Evolutionary conservation across 176 grass and related monocot genomes (phyloP).

Genomic region (Avena insularis): DNA sequence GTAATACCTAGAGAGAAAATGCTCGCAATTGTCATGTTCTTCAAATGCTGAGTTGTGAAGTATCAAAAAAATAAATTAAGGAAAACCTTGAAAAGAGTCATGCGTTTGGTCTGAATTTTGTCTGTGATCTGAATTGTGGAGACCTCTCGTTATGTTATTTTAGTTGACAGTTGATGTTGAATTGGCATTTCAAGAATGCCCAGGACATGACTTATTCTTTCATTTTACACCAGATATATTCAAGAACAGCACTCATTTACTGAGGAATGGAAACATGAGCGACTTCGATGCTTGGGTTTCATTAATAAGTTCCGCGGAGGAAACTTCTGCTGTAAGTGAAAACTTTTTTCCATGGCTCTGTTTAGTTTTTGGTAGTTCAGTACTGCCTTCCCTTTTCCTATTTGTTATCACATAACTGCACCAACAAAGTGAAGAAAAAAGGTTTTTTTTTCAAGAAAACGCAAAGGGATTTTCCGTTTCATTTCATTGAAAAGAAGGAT

Average conservation of each 20-base stretch:
- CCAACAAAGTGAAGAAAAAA: constrained; percentile 24
- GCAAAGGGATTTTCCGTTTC: no score
- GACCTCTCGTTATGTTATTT: background rate
- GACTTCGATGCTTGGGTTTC: constrained; percentile 77
- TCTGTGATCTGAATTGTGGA: background rate
- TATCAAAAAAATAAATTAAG: no score
- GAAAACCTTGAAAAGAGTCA: no score
- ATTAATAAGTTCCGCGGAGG: constrained; percentile 59
- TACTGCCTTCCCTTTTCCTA: constrained; percentile 21
- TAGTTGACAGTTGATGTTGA: constrained; percentile 15
- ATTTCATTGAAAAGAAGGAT: no score
- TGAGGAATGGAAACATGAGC: constrained; percentile 27
- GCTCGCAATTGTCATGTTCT: no score
- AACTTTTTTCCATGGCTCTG: constrained; percentile 27
- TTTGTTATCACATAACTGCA: background rate
- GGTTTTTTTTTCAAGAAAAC: constrained; percentile 28
- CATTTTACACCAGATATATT: constrained; percentile 53
- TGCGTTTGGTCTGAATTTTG: background rate
- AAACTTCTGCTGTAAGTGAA: constrained; percentile 63
- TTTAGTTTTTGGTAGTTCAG: constrained; percentile 32
- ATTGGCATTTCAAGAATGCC: constrained; percentile 26
- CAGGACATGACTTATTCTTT: constrained; percentile 27
- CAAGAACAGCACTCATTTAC: constrained; percentile 48
- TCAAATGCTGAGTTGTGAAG: no score
- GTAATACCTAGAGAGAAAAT: no score